These are phyloP conservation scores for Fremontodendron californicum DNA, from an alignment of 345 rosid species.

Conservation along the genomic window DNA sequence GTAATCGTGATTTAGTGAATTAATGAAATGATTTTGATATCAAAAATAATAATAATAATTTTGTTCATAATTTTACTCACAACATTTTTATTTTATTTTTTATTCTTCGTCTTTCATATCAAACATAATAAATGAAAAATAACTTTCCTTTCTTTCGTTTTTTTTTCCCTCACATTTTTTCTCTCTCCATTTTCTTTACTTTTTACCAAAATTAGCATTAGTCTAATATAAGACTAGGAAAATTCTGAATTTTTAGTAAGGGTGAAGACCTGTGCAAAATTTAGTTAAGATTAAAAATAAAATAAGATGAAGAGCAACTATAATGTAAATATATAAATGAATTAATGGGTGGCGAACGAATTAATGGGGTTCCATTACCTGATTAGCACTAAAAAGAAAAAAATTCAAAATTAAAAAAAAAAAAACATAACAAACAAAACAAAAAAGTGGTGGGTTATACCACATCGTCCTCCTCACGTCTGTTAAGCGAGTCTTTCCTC, in stretches of 20 bases:
- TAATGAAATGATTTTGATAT: too few relatives aligned
- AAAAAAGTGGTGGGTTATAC: conserved; percentile 18
- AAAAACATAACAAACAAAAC: background rate
- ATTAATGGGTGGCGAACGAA: background rate
- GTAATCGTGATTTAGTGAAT: too few relatives aligned
- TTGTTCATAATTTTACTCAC: too few relatives aligned
- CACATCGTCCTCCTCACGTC: conserved; percentile 35
- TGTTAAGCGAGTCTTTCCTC: conserved; percentile 13
- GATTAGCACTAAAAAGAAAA: background rate
- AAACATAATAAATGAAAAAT: too few relatives aligned
- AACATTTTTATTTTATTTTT: too few relatives aligned
- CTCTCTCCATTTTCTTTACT: background rate
- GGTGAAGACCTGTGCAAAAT: background rate
- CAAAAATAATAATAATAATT: too few relatives aligned
- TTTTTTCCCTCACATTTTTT: too few relatives aligned
- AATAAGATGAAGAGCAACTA: background rate
- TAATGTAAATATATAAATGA: background rate
- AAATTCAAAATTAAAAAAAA: background rate
- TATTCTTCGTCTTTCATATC: too few relatives aligned
- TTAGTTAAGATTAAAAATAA: background rate
- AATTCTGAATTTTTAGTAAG: background rate
- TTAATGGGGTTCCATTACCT: background rate
- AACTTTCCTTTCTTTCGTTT: too few relatives aligned
- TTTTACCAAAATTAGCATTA: background rate
- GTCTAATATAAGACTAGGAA: background rate